Conservation (phyloP, 73 alveolate genomes). For the Paramecium bursaria region DNA sequence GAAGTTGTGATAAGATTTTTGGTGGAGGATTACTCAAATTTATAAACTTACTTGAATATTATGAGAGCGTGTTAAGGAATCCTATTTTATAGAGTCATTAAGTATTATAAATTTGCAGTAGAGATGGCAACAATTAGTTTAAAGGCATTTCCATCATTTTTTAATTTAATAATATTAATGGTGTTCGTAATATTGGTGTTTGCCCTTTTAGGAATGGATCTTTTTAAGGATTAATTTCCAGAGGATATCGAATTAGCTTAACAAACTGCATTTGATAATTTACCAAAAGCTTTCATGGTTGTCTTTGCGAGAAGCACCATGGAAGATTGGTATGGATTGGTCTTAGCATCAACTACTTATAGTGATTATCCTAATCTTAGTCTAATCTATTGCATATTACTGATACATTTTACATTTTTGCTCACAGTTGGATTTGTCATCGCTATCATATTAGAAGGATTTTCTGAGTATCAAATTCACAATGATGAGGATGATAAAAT, state of each 20-base stretch:
- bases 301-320: slow-evolving; percentile 29
- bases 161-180: slow-evolving; percentile 18
- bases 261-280: background rate
- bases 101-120: slow-evolving; percentile 43
- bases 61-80: background rate
- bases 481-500: background rate
- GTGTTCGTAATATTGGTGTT: slow-evolving; percentile 3
- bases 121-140: background rate
- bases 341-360: slow-evolving; percentile 18
- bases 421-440: slow-evolving; percentile 32
- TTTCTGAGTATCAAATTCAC: background rate
- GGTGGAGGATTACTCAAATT: background rate
- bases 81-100: slow-evolving; percentile 33
- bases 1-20: background rate
- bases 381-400: slow-evolving; percentile 10
- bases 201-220: slow-evolving; percentile 49
- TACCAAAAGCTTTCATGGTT: background rate
- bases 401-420: background rate
- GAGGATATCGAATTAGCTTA: background rate
- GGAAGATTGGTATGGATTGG: slow-evolving; percentile 52
- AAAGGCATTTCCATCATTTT: slow-evolving; percentile 26
- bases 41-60: slow-evolving; percentile 1
- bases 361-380: background rate
- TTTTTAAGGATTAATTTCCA: slow-evolving; percentile 32
- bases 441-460: slow-evolving; percentile 28